Base-by-base conservation (phyloP, 1,284 basidiomycete genomes). In the Fomitopsis palustris region DNA sequence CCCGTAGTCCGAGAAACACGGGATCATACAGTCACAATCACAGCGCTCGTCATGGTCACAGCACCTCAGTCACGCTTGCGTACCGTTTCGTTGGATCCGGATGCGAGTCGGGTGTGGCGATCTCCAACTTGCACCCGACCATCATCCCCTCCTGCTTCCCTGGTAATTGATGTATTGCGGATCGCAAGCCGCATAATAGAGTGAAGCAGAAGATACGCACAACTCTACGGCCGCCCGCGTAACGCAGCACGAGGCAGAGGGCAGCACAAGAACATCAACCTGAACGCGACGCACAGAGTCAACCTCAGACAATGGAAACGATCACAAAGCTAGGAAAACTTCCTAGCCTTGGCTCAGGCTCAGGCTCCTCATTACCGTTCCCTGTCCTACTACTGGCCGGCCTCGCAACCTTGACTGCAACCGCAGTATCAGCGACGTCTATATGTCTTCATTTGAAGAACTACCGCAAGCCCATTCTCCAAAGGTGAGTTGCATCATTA, bases 381-480 rank as follows among this genome's bases (percentile, higher is more conserved):
- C 68, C 79, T 3, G 79, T 93, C n/a, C 81, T 94, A 38, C 65
- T 81, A 14, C 73, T 87, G 21, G 76, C 89, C 0, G 90, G 87
- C 0, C 60, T 86, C 2, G 85, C 81, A 1, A 87, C 92, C 0
- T 49, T 84, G 4, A 69, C 87, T 43, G 92, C 96, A 1, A 95
- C 95, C 4, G 69, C 84, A 1, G 83, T 97, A 23, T 95, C 93
- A 4, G 78, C 87, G 37, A 85, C 87, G 71, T 94, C 93, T 2
- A 95, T 99, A 65, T 85, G 83, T 67, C 81, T 95, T 4, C 96
- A 99, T 65, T 80, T 98, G 61, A 92, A 95, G 75, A 95, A 93
- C 70, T 96, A 96, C 69, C 78, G 93, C 59, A 91, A 93, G 71
- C 92, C 93, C 2, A 73, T 83, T 3, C 74, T 96, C 31, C 94